Evolutionary conservation across 2,329 filamentous ascomycete species (phyloP).

Genomic region (Colletotrichum sp.): DNA sequence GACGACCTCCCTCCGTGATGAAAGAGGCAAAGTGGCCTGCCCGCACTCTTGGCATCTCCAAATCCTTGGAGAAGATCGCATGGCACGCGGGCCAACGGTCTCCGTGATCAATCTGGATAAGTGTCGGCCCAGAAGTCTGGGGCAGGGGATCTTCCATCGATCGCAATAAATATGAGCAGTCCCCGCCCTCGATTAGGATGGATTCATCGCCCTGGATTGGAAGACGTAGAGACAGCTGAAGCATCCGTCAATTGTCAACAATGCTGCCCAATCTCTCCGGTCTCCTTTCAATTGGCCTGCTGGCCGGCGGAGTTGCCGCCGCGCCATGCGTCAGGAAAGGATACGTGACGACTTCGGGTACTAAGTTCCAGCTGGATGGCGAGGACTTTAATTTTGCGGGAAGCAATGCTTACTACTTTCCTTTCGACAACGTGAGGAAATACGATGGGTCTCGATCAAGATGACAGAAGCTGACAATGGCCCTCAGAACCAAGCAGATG

Average conservation of each 20-base stretch:
- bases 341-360: constrained; percentile 55
- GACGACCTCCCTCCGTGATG: neutral
- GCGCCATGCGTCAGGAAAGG: constrained; percentile 31
- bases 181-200: neutral
- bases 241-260: neutral
- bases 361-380: constrained; percentile 58
- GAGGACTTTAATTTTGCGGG: constrained; percentile 62
- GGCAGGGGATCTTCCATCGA: neutral
- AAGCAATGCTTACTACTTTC: constrained; percentile 62
- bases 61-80: neutral
- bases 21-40: neutral
- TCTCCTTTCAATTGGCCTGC: constrained; percentile 18
- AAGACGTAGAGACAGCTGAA: neutral
- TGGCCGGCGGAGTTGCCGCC: constrained; percentile 14
- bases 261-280: constrained; percentile 8
- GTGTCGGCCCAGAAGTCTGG: neutral
- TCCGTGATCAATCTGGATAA: constrained; percentile 9
- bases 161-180: constrained; percentile 6
- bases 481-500: constrained; percentile 49
- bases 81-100: constrained; percentile 13
- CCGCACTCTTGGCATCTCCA: constrained; percentile 8
- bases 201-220: neutral
- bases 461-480: neutral
- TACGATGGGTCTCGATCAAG: neutral
- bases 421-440: constrained; percentile 53